Evolutionary conservation across 768 basidiomycete species (phyloP), one percentile per base, ranked within the genome.

Genomic region (Russula sp.): DNA sequence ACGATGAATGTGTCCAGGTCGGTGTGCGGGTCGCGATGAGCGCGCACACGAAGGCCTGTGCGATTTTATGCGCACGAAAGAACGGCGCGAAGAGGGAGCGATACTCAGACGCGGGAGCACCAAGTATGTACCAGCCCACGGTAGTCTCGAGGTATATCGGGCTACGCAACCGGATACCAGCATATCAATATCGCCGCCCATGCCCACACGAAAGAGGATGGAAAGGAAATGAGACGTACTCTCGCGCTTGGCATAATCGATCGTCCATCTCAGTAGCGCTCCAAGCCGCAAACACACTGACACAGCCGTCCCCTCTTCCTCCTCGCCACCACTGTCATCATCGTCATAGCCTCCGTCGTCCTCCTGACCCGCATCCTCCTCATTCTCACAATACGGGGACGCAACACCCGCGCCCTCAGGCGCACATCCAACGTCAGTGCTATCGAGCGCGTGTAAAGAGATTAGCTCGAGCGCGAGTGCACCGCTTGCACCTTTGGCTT

Each of bases 341-440:
- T 79, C 75, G 9, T 66, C 63, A 24, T 73, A 71, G 8, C 71
- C 73, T 2, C 72, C 76, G 36, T 74, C 67, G 16, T 66, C 63
- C 22, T 73, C 72, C 57, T 68, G 61, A 51, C 79, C 76, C 5
- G 64, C 63, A 30, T 74, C 71, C 11, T 71, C 74, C 5, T 72
- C 76, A 28, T 73, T 76, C 18, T 77, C 76, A 51, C 79, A 80
- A 38, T 76, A 75, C 0, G 85, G 76, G 13, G 72, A 68, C 1
- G 83, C 82, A n/a, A 73, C 67, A 1, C 90, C 90, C 0, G 81
- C 83, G 5, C 80, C 88, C 63, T 82, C 80, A 51, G 86, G 77
- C 20, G 76, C 69, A 24, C 42, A 56, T 9, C 52, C 49, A 44
- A 51, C 50, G 0, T 55, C 61, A 2, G 72, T 77, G 40, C 79